Conservation (phyloP, 2,329 filamentous ascomycete genomes). For the Botrytis porri region DNA sequence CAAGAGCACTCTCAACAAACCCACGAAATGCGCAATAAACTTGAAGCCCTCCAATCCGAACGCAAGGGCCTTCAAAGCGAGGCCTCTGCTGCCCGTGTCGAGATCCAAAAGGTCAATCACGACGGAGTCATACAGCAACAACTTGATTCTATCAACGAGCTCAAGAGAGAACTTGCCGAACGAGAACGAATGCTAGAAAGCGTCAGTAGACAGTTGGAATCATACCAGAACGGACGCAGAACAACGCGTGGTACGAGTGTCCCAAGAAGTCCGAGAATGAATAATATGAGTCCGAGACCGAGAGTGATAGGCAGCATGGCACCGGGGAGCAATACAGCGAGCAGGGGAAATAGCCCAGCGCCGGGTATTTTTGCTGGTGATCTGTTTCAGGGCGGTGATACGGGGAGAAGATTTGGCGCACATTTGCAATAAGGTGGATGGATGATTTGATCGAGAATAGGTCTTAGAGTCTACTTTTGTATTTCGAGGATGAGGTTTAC, state of each 20-base stretch:
- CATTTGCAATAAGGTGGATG: constrained; percentile 7
- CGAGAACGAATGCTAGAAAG: constrained; percentile 43
- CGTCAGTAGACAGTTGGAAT: constrained; percentile 41
- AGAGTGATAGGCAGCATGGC: constrained; percentile 22
- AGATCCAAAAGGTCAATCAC: constrained; percentile 34
- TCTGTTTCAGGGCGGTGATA: background rate
- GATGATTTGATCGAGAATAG: background rate
- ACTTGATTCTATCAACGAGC: constrained; percentile 38
- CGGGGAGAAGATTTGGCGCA: constrained; percentile 7
- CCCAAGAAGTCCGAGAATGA: constrained; percentile 35
- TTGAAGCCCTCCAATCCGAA: constrained; percentile 26
- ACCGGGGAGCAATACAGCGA: constrained; percentile 19
- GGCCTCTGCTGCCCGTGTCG: constrained; percentile 31
- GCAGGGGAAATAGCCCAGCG: constrained; percentile 33
- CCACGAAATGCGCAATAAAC: constrained; percentile 25
- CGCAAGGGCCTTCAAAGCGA: constrained; percentile 25
- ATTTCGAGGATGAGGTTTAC: background rate
- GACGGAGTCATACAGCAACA: constrained; percentile 25
- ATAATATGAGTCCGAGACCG: constrained; percentile 29
- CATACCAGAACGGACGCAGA: constrained; percentile 42
- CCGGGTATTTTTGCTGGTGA: constrained; percentile 22
- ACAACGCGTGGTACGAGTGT: constrained; percentile 34
- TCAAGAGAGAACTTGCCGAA: constrained; percentile 28
- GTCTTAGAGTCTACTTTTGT: background rate
- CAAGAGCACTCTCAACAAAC: constrained; percentile 33